These are phyloP conservation scores for Chamaecyparis obtusa DNA, from an alignment of 75 land plant species.

Conservation along the genomic window DNA sequence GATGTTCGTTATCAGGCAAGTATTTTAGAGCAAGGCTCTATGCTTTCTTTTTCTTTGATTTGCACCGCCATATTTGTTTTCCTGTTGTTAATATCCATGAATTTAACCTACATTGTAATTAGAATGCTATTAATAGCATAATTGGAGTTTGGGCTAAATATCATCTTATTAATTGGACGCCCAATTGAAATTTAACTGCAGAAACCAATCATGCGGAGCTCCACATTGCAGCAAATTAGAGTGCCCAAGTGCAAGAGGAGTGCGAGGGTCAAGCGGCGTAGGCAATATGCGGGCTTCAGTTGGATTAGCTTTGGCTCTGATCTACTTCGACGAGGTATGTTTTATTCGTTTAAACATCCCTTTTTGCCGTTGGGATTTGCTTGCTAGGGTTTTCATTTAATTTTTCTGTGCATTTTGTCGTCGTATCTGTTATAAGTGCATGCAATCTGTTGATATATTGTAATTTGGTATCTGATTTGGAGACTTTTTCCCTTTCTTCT, in stretches of 20 bases:
- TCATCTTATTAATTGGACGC: not conserved
- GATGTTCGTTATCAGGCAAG: not conserved
- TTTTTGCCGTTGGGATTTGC: not conserved
- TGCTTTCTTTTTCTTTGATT: not conserved
- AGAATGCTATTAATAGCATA: not conserved
- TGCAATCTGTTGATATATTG: not conserved
- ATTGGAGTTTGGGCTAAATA: not conserved
- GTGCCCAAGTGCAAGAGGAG: not conserved
- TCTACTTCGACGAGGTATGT: not conserved
- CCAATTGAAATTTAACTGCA: not conserved
- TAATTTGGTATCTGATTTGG: not conserved
- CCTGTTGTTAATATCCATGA: not conserved
- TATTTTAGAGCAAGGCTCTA: not conserved
- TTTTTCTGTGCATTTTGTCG: not conserved
- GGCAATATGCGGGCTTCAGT: not conserved
- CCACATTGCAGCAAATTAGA: conserved; percentile 1
- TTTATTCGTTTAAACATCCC: not conserved
- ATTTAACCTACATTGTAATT: not conserved
- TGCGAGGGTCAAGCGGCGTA: conserved; percentile 2
- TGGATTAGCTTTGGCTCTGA: not conserved
- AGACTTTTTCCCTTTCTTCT: not conserved
- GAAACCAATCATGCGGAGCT: not conserved
- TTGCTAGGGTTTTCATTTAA: not conserved
- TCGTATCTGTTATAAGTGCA: not conserved
- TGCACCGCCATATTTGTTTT: not conserved